Percentiles rank a stretch among this genome's conserved stretches.
phyloP scores from a whole-genome alignment of 2,329 filamentous ascomycete genomes.

The Fusarium sp. region DNA sequence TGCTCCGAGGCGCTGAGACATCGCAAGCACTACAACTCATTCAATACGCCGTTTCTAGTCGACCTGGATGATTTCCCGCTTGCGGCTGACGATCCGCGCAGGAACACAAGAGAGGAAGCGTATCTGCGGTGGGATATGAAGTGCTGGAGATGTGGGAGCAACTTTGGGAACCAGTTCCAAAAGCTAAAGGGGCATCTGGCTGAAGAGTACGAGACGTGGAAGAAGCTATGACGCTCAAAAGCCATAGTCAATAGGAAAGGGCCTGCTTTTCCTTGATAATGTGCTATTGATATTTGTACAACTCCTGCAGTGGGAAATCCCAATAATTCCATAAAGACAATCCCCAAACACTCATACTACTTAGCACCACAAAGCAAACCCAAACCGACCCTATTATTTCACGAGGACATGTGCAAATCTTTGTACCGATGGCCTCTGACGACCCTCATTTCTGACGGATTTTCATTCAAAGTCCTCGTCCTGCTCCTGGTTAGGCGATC shows the following conservation, averaged over 20 bases:
- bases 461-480: slow-evolving; percentile 32
- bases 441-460: not conserved
- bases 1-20: slow-evolving; percentile 76
- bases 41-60: slow-evolving; percentile 86
- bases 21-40: slow-evolving; percentile 91
- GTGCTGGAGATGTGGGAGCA: slow-evolving; percentile 85
- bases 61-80: slow-evolving; percentile 82
- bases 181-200: slow-evolving; percentile 79
- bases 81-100: slow-evolving; percentile 68
- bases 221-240: slow-evolving; percentile 59
- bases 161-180: slow-evolving; percentile 78
- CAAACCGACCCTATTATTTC: slow-evolving; percentile 8
- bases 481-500: slow-evolving; percentile 36
- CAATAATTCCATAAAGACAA: slow-evolving; percentile 13
- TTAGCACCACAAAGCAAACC: slow-evolving; percentile 8
- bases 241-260: slow-evolving; percentile 9
- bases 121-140: slow-evolving; percentile 72
- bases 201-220: slow-evolving; percentile 80
- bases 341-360: not conserved
- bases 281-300: slow-evolving; percentile 24
- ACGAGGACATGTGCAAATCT: slow-evolving; percentile 1
- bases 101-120: slow-evolving; percentile 62
- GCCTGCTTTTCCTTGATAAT: slow-evolving; percentile 30
- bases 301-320: slow-evolving; percentile 23
- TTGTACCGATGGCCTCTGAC: not conserved